Evolutionary conservation across 2,329 filamentous ascomycete species (phyloP).

Genomic region (Elsinoe ampelina): DNA sequence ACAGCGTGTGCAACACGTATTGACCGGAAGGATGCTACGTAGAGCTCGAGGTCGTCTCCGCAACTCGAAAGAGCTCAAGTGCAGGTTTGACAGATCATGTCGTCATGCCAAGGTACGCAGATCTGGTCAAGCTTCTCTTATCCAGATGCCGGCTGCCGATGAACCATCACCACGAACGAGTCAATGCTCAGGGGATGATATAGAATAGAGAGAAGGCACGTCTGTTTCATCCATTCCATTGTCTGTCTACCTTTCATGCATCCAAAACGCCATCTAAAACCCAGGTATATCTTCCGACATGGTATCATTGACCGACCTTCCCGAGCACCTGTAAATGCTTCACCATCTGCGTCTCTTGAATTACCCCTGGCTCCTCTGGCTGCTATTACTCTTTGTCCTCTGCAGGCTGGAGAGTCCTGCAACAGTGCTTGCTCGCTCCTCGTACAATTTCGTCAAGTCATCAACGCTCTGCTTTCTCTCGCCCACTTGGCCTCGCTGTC

Average conservation of each 20-base stretch:
- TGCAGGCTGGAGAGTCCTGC: not conserved
- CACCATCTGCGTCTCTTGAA: not conserved
- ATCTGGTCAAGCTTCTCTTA: constrained; percentile 1
- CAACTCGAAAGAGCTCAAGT: not conserved
- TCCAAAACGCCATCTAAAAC: not conserved
- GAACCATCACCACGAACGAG: not conserved
- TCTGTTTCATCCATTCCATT: not conserved
- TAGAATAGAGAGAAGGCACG: not conserved
- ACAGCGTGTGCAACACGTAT: not conserved
- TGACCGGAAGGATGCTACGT: not conserved
- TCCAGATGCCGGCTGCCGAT: constrained; percentile 1
- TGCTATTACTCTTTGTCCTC: constrained; percentile 10
- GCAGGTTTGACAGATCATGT: constrained; percentile 4
- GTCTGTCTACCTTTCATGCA: not conserved
- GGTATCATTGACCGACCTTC: not conserved
- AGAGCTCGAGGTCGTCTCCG: not conserved
- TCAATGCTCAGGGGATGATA: not conserved
- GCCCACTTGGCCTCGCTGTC: constrained; percentile 26
- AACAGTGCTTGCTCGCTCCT: constrained; percentile 37
- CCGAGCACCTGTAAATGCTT: not conserved
- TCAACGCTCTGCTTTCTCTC: constrained; percentile 39
- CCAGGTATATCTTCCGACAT: not conserved
- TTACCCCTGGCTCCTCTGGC: not conserved
- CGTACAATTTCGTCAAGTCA: constrained; percentile 39
- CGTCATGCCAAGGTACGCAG: constrained; percentile 9